phyloP scores from a whole-genome alignment of 148 eudicot species.

The Hydrangea macrophylla region DNA sequence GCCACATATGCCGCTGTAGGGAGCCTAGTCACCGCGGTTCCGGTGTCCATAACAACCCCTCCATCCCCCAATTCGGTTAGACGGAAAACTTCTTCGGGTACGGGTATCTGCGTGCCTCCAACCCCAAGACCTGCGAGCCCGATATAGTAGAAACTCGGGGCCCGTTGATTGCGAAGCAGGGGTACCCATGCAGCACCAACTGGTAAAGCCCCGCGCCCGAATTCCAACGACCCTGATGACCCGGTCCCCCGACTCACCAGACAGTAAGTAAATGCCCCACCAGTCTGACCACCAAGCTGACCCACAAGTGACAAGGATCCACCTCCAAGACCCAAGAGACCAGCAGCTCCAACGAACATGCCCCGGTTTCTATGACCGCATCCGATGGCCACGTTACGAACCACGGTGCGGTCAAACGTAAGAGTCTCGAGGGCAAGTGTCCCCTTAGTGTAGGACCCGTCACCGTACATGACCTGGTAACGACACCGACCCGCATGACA shows the following conservation, averaged over 20 bases:
- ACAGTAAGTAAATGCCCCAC: conserved; percentile 79
- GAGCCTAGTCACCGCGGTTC: conserved; percentile 77
- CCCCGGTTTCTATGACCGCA: conserved; percentile 88
- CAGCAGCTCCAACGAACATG: conserved; percentile 88
- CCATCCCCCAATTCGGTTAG: conserved; percentile 50
- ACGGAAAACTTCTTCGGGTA: conserved; percentile 45
- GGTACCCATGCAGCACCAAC: conserved; percentile 89
- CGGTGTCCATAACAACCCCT: conserved; percentile 89
- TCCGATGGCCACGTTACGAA: conserved; percentile 72
- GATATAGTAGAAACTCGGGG: conserved; percentile 71
- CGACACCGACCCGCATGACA: conserved; percentile 61
- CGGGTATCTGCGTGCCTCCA: conserved; percentile 59
- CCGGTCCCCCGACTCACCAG: conserved; percentile 64
- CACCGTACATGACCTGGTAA: conserved; percentile 74
- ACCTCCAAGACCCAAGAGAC: conserved; percentile 77
- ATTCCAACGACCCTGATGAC: conserved; percentile 66
- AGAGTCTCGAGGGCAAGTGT: conserved; percentile 78
- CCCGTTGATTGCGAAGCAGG: conserved; percentile 51
- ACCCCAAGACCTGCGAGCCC: conserved; percentile 74
- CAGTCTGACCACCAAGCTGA: conserved; percentile 78
- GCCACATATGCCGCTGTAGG: conserved; percentile 65
- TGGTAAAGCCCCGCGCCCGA: conserved; percentile 68
- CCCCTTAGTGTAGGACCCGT: conserved; percentile 86
- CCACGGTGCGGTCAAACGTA: conserved; percentile 45
- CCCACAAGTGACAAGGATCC: conserved; percentile 86